phyloP scores from a whole-genome alignment of 1,284 basidiomycete species.

The Veloporphyrellus conicus region DNA sequence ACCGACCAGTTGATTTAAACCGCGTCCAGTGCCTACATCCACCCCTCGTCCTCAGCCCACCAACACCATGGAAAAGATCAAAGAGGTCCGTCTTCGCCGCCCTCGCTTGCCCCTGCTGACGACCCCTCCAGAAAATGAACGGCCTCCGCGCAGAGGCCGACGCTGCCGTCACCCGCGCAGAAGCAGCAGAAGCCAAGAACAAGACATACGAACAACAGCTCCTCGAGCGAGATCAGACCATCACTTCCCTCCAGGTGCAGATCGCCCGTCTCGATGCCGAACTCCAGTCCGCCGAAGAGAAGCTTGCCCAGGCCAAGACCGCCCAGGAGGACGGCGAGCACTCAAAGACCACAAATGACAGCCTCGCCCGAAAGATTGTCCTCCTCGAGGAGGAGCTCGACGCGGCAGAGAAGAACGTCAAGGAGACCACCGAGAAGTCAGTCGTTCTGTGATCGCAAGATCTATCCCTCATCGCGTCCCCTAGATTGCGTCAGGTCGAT shows the following conservation, averaged over 20 bases:
- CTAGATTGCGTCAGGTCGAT: slow-evolving; percentile 92
- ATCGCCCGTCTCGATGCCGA: slow-evolving; percentile 68
- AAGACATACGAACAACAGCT: slow-evolving; percentile 80
- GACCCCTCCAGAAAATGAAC: slow-evolving; percentile 55
- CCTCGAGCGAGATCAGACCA: slow-evolving; percentile 86
- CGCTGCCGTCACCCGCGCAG: slow-evolving; percentile 71
- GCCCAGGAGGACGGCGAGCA: slow-evolving; percentile 70
- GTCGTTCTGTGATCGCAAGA: slow-evolving; percentile 33
- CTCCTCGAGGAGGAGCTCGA: slow-evolving; percentile 96
- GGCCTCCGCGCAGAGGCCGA: slow-evolving; percentile 85
- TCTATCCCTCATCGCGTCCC: slow-evolving; percentile 18
- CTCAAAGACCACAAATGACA: slow-evolving; percentile 74
- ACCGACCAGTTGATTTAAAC: slow-evolving; percentile 14
- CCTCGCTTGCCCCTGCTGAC: slow-evolving; percentile 8
- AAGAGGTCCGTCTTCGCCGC: slow-evolving; percentile 43
- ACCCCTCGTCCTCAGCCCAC: slow-evolving; percentile 10
- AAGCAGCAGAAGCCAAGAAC: slow-evolving; percentile 79
- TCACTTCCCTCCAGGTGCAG: slow-evolving; percentile 79
- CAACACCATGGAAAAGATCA: slow-evolving; percentile 69
- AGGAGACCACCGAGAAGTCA: slow-evolving; percentile 96
- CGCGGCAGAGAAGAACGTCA: slow-evolving; percentile 92
- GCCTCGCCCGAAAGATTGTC: slow-evolving; percentile 80
- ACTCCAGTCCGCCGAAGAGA: slow-evolving; percentile 74
- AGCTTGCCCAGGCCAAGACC: slow-evolving; percentile 69
- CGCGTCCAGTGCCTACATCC: slow-evolving; percentile 17